Conservation (phyloP, 1,284 basidiomycete genomes). For the Ustilago cynodontis region DNA sequence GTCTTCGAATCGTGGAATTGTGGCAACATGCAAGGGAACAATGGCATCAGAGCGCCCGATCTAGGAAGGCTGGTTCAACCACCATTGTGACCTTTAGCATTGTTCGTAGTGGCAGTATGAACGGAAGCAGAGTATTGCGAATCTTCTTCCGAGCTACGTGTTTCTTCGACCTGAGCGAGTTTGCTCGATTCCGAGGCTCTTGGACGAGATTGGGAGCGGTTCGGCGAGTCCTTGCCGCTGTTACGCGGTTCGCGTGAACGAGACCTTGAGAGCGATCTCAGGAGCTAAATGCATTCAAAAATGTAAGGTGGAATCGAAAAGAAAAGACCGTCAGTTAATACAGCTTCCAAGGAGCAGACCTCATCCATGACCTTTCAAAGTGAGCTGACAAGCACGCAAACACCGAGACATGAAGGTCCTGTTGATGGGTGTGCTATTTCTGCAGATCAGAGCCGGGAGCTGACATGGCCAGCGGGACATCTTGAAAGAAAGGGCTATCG, state of each 20-base stretch:
- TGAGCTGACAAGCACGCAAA: not conserved
- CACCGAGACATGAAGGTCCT: not conserved
- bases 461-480: not conserved
- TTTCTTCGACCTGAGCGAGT: constrained; percentile 58
- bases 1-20: not conserved
- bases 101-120: constrained; percentile 3
- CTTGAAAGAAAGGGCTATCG: constrained; percentile 1
- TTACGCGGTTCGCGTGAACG: constrained; percentile 63
- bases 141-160: constrained; percentile 45
- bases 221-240: constrained; percentile 48
- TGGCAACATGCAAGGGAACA: not conserved
- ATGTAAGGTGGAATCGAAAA: not conserved
- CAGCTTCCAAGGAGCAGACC: not conserved
- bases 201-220: constrained; percentile 38
- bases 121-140: constrained; percentile 21
- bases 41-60: not conserved
- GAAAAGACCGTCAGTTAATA: not conserved
- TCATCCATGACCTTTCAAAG: not conserved
- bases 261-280: constrained; percentile 62
- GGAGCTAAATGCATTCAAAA: constrained; percentile 25
- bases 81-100: not conserved
- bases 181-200: constrained; percentile 49
- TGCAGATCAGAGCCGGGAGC: constrained; percentile 2
- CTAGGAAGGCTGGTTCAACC: not conserved
- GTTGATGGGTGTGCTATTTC: constrained; percentile 12